Base-by-base conservation (phyloP, 371 early-diverging fungal genomes). In the Choanephora cucurbitarum region DNA sequence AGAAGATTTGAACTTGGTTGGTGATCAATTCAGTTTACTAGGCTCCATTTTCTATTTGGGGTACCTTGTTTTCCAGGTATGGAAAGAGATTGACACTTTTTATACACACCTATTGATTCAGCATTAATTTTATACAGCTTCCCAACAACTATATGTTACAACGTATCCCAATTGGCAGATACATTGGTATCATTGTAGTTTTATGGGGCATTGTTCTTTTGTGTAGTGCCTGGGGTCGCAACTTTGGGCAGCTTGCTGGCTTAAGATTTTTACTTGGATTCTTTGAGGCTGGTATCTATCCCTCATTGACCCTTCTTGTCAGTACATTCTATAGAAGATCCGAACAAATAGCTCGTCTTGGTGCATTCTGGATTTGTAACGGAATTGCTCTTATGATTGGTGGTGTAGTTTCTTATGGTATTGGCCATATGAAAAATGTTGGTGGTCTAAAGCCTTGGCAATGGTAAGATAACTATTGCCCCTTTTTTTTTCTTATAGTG, bases 61-160 rank as follows among this genome's bases (percentile, higher is more conserved):
- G n/a, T 74, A 68, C 44, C 58, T 74, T 19, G 42, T 49, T 5
- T 58, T 66, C 34, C 74, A 74, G 68, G 74, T 73, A 58, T 52
- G 22, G 5, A 14, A 24, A 39, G 19, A 10, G 19, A 33, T 33
- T 17, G 37, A 19, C 2, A 33, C 28, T 21, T 6, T n/a, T 15
- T 46, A 34, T 4, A 19, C 31, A 59, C 31, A 59, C 33, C 33
- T 14, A 18, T 15, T 8, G 23, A 13, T 41, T 22, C 23, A 22
- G 49, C 14, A 13, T 14, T 46, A 46, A 18, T 37, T 37, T 23
- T 50, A 39, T 32, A 15, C 18, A 75, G 75, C 24, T 71, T 13
- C 75, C 75, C n/a, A 75, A 70, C 28, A 71, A 71, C 34, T 71
- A 52, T 48, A 52, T 68, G 13, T 44, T 75, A 44, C 75, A 75